Evolutionary conservation across 306 rosid species (phyloP), one percentile per base, ranked within the genome.

Genomic region (Vigna nakashimae): DNA sequence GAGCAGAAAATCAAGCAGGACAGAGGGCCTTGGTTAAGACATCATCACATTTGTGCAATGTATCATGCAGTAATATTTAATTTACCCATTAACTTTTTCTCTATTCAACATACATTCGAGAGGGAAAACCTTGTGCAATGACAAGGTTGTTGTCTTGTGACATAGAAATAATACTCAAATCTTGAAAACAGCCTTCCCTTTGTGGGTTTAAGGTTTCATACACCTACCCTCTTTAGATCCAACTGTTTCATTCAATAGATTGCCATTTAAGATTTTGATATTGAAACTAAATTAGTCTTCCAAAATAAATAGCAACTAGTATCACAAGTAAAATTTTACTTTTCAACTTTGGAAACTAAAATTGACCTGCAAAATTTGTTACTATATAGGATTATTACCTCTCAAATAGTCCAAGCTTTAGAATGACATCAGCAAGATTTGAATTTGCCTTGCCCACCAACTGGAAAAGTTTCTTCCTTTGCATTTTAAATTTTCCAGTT

Each of bases 361-460:
- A 18, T 57, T 32, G 68, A 66, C 13, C 60, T 12, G 52, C 65
- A 51, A 2, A 71, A 11, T 66, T 42, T 34, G 36, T 55, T 32
- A 78, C 73, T 46, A 62, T 52, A 40, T 16, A 68, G 76, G 79
- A 76, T 36, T 24, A 8, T 62, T 87, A 92, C 99, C 99, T 92
- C 90, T 92, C 99, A 87, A 95, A 95, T 65, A 92, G 90, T 59
- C 99, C 99, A 50, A 95, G 99, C 89, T 90, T 95, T 74, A 95
- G 94, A 88, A 95, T 92, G 79, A 95, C 97, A 76, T 95, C 99
- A 66, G 96, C 98, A 86, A 95, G 99, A 84, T 89, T 92, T 58
- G 97, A 95, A 90, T 92, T 95, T 70, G 99, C 99, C 89, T 95
- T 95, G 57, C 99, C 99, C 84, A 95, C 99, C 79, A 95, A 83